Conservation (phyloP, 169 alveolate species). For the Cryptosporidium xiaoi region DNA sequence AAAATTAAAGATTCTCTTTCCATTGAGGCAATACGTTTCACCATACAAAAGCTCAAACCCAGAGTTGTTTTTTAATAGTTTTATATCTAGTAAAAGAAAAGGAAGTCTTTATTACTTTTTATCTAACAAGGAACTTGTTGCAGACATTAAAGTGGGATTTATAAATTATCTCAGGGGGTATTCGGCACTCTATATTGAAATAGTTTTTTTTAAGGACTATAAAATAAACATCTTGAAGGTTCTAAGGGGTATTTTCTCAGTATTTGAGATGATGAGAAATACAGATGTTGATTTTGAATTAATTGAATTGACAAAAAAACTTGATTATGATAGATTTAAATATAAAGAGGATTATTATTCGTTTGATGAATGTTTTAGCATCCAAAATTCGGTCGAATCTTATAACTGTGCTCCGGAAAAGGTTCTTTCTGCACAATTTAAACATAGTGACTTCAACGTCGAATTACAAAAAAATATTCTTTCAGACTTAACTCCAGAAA, state of each 20-base stretch:
- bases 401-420: constrained; percentile 50
- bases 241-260: constrained; percentile 33
- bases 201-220: background rate
- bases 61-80: constrained; percentile 7
- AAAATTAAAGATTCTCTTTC: constrained; percentile 13
- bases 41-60: constrained; percentile 4
- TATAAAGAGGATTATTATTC: background rate
- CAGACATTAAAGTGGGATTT: constrained; percentile 11
- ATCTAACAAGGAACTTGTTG: constrained; percentile 22
- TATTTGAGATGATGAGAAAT: constrained; percentile 64
- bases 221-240: constrained; percentile 1
- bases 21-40: background rate
- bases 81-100: constrained; percentile 45
- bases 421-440: constrained; percentile 39
- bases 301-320: background rate
- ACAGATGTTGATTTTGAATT: constrained; percentile 10
- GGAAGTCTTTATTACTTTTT: constrained; percentile 49
- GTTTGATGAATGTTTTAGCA: constrained; percentile 4
- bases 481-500: constrained; percentile 16
- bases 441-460: background rate
- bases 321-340: constrained; percentile 8
- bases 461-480: constrained; percentile 21
- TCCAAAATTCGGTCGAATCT: background rate
- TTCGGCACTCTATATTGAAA: constrained; percentile 1
- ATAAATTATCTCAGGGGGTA: background rate